phyloP scores from a whole-genome alignment of 169 alveolate genomes.

The Toxoplasma gondii region DNA sequence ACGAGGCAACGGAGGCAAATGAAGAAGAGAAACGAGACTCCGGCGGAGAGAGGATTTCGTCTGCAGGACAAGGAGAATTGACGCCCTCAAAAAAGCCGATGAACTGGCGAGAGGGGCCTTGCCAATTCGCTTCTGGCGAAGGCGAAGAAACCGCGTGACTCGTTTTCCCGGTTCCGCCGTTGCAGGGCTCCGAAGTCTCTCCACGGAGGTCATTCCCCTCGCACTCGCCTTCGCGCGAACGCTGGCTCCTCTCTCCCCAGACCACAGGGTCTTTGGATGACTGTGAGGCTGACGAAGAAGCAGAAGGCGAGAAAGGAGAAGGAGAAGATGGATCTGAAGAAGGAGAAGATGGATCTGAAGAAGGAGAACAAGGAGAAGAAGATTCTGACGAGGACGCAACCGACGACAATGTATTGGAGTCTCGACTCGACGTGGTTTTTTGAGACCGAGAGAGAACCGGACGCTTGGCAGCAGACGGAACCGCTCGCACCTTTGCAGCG shows the following conservation, averaged over 20 bases:
- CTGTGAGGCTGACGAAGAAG: not conserved
- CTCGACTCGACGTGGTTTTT: not conserved
- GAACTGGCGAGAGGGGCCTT: not conserved
- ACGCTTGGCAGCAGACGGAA: not conserved
- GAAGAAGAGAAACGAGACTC: not conserved
- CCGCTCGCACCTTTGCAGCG: not conserved
- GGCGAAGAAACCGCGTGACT: not conserved
- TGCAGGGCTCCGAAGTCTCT: no score
- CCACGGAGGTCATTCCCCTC: no score
- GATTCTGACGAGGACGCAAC: not conserved
- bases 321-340: no score
- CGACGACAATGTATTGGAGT: not conserved
- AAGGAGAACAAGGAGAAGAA: not conserved
- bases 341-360: no score
- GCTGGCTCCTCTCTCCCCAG: no score
- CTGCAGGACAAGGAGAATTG: not conserved
- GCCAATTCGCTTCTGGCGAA: not conserved
- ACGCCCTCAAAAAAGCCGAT: constrained; percentile 24
- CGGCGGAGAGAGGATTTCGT: not conserved
- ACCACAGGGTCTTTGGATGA: not conserved
- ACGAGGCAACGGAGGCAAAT: not conserved
- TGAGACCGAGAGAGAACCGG: not conserved
- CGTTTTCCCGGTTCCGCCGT: not conserved
- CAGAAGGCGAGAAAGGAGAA: not conserved
- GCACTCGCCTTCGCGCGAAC: no score